phyloP scores from a whole-genome alignment of 805 yeast genomes.

The Soucietia sequanensis region DNA sequence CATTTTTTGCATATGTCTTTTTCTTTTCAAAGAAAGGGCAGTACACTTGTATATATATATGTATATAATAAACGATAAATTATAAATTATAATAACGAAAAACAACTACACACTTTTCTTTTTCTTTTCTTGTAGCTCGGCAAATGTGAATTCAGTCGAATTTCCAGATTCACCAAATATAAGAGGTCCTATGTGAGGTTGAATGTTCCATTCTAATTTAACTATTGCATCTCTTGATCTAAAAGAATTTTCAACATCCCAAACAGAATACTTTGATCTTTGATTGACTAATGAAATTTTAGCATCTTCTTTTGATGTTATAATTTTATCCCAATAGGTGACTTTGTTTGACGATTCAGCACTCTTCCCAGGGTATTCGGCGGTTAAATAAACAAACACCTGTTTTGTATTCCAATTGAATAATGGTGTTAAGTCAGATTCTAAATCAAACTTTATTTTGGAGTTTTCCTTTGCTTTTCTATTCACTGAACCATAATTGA shows the following conservation, averaged over 20 bases:
- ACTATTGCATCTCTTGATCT: constrained; percentile 65
- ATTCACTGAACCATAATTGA: constrained; percentile 64
- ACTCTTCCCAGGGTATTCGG: constrained; percentile 64
- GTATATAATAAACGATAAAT: constrained; percentile 1
- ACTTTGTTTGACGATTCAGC: constrained; percentile 56
- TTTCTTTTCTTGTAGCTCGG: constrained; percentile 15
- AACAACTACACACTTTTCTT: constrained; percentile 2
- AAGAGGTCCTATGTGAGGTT: constrained; percentile 85
- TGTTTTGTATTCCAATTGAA: constrained; percentile 98
- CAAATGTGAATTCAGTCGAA: constrained; percentile 29
- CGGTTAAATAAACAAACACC: constrained; percentile 86
- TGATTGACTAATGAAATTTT: constrained; percentile 47
- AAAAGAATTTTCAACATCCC: constrained; percentile 72
- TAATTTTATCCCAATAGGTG: constrained; percentile 89
- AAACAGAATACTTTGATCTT: constrained; percentile 77
- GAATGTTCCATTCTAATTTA: constrained; percentile 84
- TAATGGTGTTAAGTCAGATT: constrained; percentile 69
- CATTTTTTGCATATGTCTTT: too few relatives aligned
- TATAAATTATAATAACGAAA: background rate
- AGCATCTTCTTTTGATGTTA: constrained; percentile 59
- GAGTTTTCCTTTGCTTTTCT: constrained; percentile 77
- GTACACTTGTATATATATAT: constrained; percentile 7
- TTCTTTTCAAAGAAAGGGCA: too few relatives aligned
- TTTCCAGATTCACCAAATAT: constrained; percentile 56
- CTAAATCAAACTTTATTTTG: constrained; percentile 68